Evolutionary conservation across 2,329 filamentous ascomycete species (phyloP), one percentile per base, ranked within the genome.

Genomic region (Colletotrichum lindemuthianum): DNA sequence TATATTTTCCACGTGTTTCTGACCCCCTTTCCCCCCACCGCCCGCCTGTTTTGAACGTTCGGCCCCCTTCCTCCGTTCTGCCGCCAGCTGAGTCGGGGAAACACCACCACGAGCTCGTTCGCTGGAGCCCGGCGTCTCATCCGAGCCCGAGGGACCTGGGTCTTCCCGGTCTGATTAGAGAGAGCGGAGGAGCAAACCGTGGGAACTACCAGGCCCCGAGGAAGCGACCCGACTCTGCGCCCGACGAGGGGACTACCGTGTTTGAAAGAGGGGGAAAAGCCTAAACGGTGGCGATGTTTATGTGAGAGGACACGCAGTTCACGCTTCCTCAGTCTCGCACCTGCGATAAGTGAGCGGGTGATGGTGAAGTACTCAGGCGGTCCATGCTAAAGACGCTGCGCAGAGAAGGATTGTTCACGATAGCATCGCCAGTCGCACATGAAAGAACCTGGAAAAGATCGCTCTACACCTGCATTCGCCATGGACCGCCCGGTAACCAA

Each of bases 201-300:
- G 41, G 54, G 15, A 40, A 34, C 16, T 36, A 34, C 44, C 44
- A 32, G 34, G 32, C n/a, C 48, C 39, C 9, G 32, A 49, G 44
- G 43, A 49, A 40, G 16, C n/a, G 51, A 43, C 47, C 51, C 57
- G 63, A 65, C 63, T 65, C 58, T 56, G 16, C n/a, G 24, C 40
- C 37, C 45, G 47, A 56, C 40, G 58, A 61, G 47, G 60, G 60
- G 49, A 59, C 33, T 47, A 47, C 44, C 61, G 51, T 47, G 50
- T 56, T 60, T 65, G 61, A 60, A 43, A 45, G 47, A 44, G 52
- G 55, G 57, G 47, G 52, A 45, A 57, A 65, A 65, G 63, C 50
- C 59, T 57, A 57, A 65, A 57, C 61, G 47, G 59, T 61, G 51
- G 58, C 40, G 47, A 60, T 47, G 61, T 24, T 33, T 52, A 51